Conservation (phyloP, 148 eudicot species). For the Agrostemma githago region DNA sequence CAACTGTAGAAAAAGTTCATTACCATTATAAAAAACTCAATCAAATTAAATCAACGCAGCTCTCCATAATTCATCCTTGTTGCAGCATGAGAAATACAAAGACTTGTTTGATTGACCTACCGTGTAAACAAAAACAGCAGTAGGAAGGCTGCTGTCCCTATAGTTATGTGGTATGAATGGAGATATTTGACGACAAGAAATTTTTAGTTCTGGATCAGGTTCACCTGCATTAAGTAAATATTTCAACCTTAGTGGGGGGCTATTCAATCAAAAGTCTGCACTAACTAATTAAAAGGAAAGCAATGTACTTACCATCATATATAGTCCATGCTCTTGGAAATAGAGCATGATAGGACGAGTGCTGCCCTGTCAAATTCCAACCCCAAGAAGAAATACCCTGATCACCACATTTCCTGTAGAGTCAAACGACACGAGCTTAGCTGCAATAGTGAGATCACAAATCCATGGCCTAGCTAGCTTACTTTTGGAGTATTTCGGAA, state of each 20-base stretch:
- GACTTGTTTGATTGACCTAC: conserved; percentile 34
- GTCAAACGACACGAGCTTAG: conserved; percentile 6
- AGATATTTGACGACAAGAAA: conserved; percentile 96
- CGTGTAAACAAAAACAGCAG: conserved; percentile 92
- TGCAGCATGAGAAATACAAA: neutral
- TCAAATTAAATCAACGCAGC: neutral
- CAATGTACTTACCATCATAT: conserved; percentile 71
- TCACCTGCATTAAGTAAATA: conserved; percentile 51
- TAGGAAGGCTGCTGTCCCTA: conserved; percentile 93
- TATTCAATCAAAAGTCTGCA: neutral
- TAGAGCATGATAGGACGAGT: conserved; percentile 95
- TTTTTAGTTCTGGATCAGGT: conserved; percentile 95
- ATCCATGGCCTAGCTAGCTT: neutral
- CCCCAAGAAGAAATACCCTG: conserved; percentile 97
- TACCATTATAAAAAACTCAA: neutral
- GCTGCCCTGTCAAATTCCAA: conserved; percentile 96
- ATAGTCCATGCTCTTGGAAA: conserved; percentile 99
- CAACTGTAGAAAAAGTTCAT: conserved; percentile 46
- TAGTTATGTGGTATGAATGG: conserved; percentile 97
- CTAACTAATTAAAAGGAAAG: neutral
- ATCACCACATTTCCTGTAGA: conserved; percentile 63
- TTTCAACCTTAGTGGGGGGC: neutral
- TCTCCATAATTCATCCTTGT: conserved; percentile 2
- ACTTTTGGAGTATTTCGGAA: neutral
- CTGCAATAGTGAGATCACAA: neutral